Evolutionary conservation across 139 green algal genomes (phyloP).

Genomic region (Diplosphaera chodatii): DNA sequence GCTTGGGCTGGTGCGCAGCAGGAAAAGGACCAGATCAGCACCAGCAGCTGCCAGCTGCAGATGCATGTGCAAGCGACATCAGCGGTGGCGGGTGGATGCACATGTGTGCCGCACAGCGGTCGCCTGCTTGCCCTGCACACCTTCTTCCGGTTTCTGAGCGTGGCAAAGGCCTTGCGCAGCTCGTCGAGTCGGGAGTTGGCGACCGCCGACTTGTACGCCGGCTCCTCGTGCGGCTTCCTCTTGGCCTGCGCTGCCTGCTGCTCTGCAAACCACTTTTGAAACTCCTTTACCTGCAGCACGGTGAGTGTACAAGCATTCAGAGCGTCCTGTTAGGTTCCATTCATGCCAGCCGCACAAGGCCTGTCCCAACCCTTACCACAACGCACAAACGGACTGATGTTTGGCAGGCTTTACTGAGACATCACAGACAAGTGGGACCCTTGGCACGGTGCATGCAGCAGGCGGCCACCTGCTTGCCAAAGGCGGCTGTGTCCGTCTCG

Average conservation of each 20-base stretch:
- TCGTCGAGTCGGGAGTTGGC: constrained; percentile 30
- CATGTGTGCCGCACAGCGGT: too few relatives aligned
- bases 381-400: neutral
- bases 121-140: too few relatives aligned
- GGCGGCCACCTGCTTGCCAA: constrained; percentile 43
- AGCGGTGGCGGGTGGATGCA: too few relatives aligned
- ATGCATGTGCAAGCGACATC: too few relatives aligned
- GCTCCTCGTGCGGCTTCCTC: constrained; percentile 54
- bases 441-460: neutral
- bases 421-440: too few relatives aligned
- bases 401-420: too few relatives aligned
- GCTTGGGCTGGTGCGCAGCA: constrained; percentile 4
- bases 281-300: constrained; percentile 36
- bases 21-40: too few relatives aligned
- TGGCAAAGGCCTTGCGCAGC: constrained; percentile 9
- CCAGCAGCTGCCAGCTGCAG: too few relatives aligned
- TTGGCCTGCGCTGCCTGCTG: constrained; percentile 54
- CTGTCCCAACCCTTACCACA: too few relatives aligned
- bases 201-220: constrained; percentile 39
- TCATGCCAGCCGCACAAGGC: too few relatives aligned
- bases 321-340: too few relatives aligned
- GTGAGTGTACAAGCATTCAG: too few relatives aligned
- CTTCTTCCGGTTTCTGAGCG: constrained; percentile 20
- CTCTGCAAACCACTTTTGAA: constrained; percentile 53
- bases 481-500: constrained; percentile 42